Base-by-base conservation (phyloP, 495 filamentous ascomycete genomes). In the Penicillium salamii region DNA sequence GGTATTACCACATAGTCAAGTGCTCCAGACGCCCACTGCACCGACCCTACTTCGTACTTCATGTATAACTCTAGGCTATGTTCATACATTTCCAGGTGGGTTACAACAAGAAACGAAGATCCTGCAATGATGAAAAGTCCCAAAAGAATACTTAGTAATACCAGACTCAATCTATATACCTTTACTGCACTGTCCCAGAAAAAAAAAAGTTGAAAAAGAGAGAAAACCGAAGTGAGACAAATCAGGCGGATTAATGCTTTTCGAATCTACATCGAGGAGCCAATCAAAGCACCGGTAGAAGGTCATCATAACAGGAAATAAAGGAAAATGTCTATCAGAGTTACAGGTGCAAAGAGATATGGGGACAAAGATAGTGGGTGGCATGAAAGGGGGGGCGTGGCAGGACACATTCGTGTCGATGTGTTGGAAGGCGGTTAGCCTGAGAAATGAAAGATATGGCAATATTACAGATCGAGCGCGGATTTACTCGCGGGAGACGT, bases 401-500 rank as follows among this genome's bases (percentile, higher is more conserved):
- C 58, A 28, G 18, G 34, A 45, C 35, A 37, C 19, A 37, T 18
- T 46, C 5, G 28, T 17, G 26, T 24, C 19, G 14, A 28, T 45
- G 34, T 51, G 48, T 47, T 43, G 17, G 17, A 11, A 46, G 43
- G 43, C 43, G 43, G 36, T 37, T 18, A 53, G 26, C 33, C 38
- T 20, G 53, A 41, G 41, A 51, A 58, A 55, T 18, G 37, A 7
- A 37, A 55, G 48, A 36, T 20, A 37, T 31, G 41, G 42, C 48
- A 57, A 54, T 56, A 47, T 43, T 67, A 52, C 36, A 50, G 32
- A 29, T 47, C 31, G 1, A 18, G 23, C 21, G 42, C 33, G 15
- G 23, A 20, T 75, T 74, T 86, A 96, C 79, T 95, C 91, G 57
- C 92, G 83, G 31, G 91, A 96, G 40, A 97, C 89, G 64, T 97